phyloP scores from a whole-genome alignment of 106 monocot species.

The Platanthera guangdongensis region DNA sequence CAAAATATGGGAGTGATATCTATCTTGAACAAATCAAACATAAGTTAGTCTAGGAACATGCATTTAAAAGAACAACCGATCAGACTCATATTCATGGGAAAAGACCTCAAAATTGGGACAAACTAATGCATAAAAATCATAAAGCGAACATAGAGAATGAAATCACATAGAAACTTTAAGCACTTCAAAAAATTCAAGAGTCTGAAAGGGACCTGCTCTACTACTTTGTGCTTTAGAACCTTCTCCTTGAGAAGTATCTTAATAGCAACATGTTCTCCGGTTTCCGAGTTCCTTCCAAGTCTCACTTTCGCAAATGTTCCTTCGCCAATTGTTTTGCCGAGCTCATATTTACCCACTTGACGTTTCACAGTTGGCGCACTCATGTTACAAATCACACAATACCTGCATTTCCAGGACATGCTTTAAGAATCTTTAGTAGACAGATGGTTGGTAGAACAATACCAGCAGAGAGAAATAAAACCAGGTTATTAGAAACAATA shows the following conservation, averaged over 20 bases:
- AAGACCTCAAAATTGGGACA: background rate
- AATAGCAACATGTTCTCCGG: constrained; percentile 69
- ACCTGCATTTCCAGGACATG: background rate
- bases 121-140: background rate
- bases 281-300: constrained; percentile 74
- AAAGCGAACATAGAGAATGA: background rate
- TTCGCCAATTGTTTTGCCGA: constrained; percentile 80
- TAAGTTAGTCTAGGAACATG: background rate
- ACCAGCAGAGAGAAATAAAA: background rate
- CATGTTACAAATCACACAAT: constrained; percentile 5
- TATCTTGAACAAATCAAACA: background rate
- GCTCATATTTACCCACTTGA: constrained; percentile 78
- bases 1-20: background rate
- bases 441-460: background rate
- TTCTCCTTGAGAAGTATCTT: constrained; percentile 88
- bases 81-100: background rate
- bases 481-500: background rate
- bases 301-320: constrained; percentile 90
- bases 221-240: constrained; percentile 87
- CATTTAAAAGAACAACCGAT: background rate
- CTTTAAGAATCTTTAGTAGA: background rate
- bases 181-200: background rate
- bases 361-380: constrained; percentile 38
- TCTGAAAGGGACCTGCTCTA: constrained; percentile 62
- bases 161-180: too few species aligned